phyloP scores from a whole-genome alignment of 148 eudicot genomes.

The Polygonum maritimum region DNA sequence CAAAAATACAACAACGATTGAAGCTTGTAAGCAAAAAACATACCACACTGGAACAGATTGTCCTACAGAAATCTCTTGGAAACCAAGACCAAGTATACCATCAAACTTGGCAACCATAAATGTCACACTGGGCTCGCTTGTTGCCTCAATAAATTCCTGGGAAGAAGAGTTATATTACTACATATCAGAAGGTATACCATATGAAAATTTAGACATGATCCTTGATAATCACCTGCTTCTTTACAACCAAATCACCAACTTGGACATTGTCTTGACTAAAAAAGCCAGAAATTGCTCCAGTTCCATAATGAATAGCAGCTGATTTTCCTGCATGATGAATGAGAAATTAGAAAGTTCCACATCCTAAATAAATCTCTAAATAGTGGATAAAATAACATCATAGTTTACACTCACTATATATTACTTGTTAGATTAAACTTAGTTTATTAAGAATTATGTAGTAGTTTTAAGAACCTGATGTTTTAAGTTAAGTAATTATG shows the following conservation, averaged over 20 bases:
- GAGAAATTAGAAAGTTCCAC: background rate
- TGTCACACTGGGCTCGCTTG: conserved; percentile 72
- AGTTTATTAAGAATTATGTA: too few relatives aligned
- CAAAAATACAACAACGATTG: background rate
- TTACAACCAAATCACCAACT: conserved; percentile 59
- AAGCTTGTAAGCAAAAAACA: conserved; percentile 1
- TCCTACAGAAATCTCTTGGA: conserved; percentile 81
- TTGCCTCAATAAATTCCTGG: conserved; percentile 91
- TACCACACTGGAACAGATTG: conserved; percentile 91
- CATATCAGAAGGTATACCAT: background rate
- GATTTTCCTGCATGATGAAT: conserved; percentile 36
- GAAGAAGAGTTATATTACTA: background rate
- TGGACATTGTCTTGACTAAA: conserved; percentile 56
- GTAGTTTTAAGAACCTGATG: too few relatives aligned
- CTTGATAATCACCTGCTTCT: conserved; percentile 40
- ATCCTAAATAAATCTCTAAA: background rate
- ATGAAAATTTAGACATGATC: background rate
- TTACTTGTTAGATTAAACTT: too few relatives aligned
- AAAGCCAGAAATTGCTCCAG: conserved; percentile 69
- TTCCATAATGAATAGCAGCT: conserved; percentile 67
- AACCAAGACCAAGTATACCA: conserved; percentile 92
- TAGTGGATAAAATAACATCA: background rate
- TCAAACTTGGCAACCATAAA: conserved; percentile 88
- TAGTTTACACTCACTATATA: background rate
- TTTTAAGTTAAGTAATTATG: too few relatives aligned